Evolutionary conservation across 768 basidiomycete genomes (phyloP), one percentile per base, ranked within the genome.

Genomic region (Mrakia blollopis): DNA sequence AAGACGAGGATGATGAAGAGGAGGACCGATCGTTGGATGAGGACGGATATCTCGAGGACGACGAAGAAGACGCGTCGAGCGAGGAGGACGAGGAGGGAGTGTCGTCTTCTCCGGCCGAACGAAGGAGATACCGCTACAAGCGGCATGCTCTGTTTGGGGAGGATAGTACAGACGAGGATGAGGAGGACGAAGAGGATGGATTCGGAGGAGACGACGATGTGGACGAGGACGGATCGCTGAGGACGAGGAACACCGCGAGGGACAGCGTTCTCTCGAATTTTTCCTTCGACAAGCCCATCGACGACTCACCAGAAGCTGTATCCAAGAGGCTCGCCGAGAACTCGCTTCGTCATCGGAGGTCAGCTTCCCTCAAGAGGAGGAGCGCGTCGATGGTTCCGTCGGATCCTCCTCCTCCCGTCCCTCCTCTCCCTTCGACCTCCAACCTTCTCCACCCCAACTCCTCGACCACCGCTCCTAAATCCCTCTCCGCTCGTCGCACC

Each of bases 1-100:
- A 80, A 3, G 78, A 78, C 10, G 67, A 70, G 1, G 72, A 75
- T 0, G 79, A 80, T 6, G 79, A 79, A 4, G 79, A 74, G 18
- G 77, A 75, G 2, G 79, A 76, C 28, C 78, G 79, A n/a, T 79
- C 74, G 30, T 72, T 79, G 18, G 77, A 60, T 39, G 74, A 65
- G 18, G 75, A 78, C 18, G 77, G 77, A 21, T 75, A 77, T 18
- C 77, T 60, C 3, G 74, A 79, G 3, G 79, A 74, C 18, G 78
- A 78, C 37, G 76, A 79, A 3, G 80, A 79, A 9, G 76, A 67
- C n/a, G 62, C 47, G 18, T 32, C 71, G 32, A 52, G 72, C n/a
- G 71, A 77, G 44, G 76, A 77, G 37, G 76, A 77, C 30, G 76
- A 77, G 13, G 72, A 71, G 37, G 76, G 72, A 44, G 76, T 35